These are phyloP conservation scores for Cryptococcus jaspeensis DNA, from an alignment of 1,284 basidiomycete genomes.

Conservation along the genomic window DNA sequence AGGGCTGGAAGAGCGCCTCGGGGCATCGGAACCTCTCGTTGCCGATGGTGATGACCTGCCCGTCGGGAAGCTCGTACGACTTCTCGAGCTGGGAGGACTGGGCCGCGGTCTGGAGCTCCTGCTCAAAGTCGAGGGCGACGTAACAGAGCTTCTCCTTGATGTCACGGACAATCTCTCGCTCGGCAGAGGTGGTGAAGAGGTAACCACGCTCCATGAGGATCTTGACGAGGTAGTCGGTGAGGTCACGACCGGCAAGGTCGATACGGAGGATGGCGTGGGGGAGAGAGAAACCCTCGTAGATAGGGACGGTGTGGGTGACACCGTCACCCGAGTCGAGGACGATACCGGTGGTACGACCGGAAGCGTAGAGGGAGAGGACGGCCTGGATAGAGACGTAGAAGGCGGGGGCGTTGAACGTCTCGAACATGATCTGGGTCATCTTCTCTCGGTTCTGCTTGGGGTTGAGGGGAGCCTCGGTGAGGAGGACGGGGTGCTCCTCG, in stretches of 20 bases:
- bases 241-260: conserved; percentile 91
- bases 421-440: conserved; percentile 98
- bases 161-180: conserved; percentile 94
- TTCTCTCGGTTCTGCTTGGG: conserved; percentile 94
- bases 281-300: conserved; percentile 93
- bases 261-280: conserved; percentile 94
- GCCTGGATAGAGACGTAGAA: conserved; percentile 94
- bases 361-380: conserved; percentile 87
- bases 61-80: conserved; percentile 94
- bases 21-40: conserved; percentile 97
- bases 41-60: conserved; percentile 94
- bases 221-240: conserved; percentile 91
- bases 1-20: conserved; percentile 95
- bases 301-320: conserved; percentile 90
- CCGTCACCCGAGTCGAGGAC: conserved; percentile 92
- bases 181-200: conserved; percentile 89
- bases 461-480: conserved; percentile 94
- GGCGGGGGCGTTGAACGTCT: conserved; percentile 91
- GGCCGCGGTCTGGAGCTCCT: conserved; percentile 90
- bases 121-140: conserved; percentile 94
- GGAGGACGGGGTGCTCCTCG: conserved; percentile 89
- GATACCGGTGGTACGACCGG: conserved; percentile 89
- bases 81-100: conserved; percentile 91
- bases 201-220: conserved; percentile 92
- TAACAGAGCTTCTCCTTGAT: conserved; percentile 99